These are phyloP conservation scores for Tephrocybe rancida DNA, from an alignment of 768 basidiomycete species.

Conservation along the genomic window DNA sequence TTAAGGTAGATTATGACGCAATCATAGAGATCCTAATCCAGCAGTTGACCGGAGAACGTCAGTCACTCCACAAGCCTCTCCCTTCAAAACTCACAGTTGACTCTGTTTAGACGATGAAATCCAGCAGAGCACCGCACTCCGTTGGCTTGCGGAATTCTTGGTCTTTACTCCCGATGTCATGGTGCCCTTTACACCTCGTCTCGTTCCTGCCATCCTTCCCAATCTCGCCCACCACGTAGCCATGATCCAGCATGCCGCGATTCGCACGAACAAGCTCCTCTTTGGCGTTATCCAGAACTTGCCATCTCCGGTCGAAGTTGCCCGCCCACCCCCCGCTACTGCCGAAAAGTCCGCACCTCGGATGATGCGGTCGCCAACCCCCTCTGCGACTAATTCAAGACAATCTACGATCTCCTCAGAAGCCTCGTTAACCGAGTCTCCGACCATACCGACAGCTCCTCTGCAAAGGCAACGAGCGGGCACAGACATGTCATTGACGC, in stretches of 20 bases:
- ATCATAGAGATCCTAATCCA: constrained; percentile 92
- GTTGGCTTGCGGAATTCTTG: constrained; percentile 92
- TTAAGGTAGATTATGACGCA: constrained; percentile 86
- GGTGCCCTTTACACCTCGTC: constrained; percentile 90
- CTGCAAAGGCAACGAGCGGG: constrained; percentile 28
- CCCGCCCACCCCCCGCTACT: constrained; percentile 26
- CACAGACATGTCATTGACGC: constrained; percentile 40
- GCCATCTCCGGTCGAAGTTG: constrained; percentile 67
- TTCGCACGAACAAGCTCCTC: constrained; percentile 84
- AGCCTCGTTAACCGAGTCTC: constrained; percentile 39
- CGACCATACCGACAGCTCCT: constrained; percentile 20
- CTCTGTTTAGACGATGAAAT: constrained; percentile 82
- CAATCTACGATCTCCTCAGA: constrained; percentile 48
- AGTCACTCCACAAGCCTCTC: constrained; percentile 28
- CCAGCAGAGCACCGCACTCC: constrained; percentile 91
- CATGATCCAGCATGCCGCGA: constrained; percentile 87
- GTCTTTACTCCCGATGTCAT: constrained; percentile 88
- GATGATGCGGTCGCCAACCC: constrained; percentile 59
- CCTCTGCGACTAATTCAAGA: constrained; percentile 47
- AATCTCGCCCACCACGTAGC: constrained; percentile 91
- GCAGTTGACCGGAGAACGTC: constrained; percentile 84
- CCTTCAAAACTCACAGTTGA: constrained; percentile 5
- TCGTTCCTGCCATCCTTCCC: constrained; percentile 91
- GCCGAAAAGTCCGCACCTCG: constrained; percentile 37
- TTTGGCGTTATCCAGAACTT: constrained; percentile 84